Percentiles rank a stretch among this genome's conserved stretches.
Conservation (phyloP, 2,329 filamentous ascomycete species). For the Beauveria australis region DNA sequence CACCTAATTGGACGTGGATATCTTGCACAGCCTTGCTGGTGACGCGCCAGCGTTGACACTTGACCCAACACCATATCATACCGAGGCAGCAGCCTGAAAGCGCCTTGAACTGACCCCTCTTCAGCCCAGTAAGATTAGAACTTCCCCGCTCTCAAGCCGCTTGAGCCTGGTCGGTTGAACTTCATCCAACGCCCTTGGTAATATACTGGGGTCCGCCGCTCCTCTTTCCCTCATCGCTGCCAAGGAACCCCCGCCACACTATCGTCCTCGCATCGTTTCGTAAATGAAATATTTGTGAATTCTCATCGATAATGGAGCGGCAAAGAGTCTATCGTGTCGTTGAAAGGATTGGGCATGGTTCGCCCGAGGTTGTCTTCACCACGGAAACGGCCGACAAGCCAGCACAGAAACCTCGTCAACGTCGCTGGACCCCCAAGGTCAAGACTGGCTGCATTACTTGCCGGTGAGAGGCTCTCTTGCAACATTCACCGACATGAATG, state of each 20-base stretch:
- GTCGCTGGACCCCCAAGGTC: slow-evolving; percentile 13
- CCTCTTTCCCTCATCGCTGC: background rate
- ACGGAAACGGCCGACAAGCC: background rate
- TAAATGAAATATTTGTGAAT: background rate
- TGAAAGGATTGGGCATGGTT: background rate
- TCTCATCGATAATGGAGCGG: background rate
- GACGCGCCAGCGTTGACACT: background rate
- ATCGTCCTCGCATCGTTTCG: background rate
- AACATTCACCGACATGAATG: background rate
- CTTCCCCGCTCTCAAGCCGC: background rate
- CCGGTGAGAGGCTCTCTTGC: too few relatives aligned
- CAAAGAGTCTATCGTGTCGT: slow-evolving; percentile 5
- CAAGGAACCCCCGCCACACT: background rate
- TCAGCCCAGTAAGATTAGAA: background rate
- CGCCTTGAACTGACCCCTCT: background rate
- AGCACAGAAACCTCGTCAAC: slow-evolving; percentile 2
- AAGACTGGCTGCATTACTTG: slow-evolving; percentile 17
- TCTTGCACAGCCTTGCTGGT: background rate
- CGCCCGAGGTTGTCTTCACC: background rate
- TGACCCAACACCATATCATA: background rate
- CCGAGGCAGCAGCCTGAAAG: background rate
- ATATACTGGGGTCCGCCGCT: background rate
- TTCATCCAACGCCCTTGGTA: background rate
- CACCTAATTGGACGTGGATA: background rate
- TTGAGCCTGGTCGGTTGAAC: background rate